phyloP scores from a whole-genome alignment of 305 asterid species.

The Solanum hybrid region DNA sequence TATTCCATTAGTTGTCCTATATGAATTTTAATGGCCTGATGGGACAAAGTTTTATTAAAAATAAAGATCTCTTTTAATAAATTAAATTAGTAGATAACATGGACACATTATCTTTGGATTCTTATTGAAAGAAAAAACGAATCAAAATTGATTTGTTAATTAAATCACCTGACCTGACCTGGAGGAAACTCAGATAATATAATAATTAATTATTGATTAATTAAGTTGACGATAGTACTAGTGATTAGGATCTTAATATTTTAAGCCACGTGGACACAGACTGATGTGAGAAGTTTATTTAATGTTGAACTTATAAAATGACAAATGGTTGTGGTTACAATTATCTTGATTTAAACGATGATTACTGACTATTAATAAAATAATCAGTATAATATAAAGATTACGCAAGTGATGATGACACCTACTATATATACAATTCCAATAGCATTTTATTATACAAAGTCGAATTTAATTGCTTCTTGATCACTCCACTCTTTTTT shows the following conservation, averaged over 20 bases:
- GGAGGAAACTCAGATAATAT: not conserved
- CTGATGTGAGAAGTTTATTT: not conserved
- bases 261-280: conserved; percentile 1
- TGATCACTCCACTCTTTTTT: not conserved
- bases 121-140: not conserved
- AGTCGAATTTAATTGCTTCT: not conserved
- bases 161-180: not conserved
- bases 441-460: not conserved
- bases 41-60: not conserved
- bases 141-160: not conserved
- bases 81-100: not conserved
- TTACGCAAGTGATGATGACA: not conserved
- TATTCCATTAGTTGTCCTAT: not conserved
- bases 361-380: not conserved
- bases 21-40: not conserved
- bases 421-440: not conserved
- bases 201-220: not conserved
- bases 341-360: not conserved
- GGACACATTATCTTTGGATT: not conserved
- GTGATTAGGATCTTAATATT: not conserved
- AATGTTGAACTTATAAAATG: not conserved
- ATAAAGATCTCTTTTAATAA: not conserved
- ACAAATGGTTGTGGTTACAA: not conserved
- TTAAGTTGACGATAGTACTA: not conserved
- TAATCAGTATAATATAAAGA: not conserved